These are phyloP conservation scores for Caloboletus inedulis DNA, from an alignment of 1,284 basidiomycete genomes.

Conservation along the genomic window DNA sequence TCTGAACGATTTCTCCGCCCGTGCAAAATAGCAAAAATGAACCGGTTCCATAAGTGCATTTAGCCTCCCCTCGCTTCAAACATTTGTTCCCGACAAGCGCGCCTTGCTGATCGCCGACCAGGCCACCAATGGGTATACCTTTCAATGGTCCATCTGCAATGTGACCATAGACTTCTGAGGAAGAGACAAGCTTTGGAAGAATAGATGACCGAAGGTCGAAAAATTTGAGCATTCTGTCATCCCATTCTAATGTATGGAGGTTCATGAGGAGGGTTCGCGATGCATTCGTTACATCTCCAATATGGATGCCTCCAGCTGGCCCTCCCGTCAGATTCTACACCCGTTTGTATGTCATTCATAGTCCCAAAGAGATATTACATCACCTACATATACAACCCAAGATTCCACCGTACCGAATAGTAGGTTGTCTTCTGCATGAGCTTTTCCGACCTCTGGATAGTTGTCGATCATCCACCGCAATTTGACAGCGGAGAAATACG, in stretches of 20 bases:
- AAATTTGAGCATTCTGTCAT: slow-evolving; percentile 80
- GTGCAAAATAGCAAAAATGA: slow-evolving; percentile 96
- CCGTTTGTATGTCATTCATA: not conserved
- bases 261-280: slow-evolving; percentile 94
- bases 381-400: slow-evolving; percentile 88
- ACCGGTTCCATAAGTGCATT: slow-evolving; percentile 95
- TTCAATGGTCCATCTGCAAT: slow-evolving; percentile 67
- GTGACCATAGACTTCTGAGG: slow-evolving; percentile 88
- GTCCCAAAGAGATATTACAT: slow-evolving; percentile 4
- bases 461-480: slow-evolving; percentile 96
- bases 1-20: slow-evolving; percentile 82
- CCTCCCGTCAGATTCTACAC: slow-evolving; percentile 82
- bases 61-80: slow-evolving; percentile 78
- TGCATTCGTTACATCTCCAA: slow-evolving; percentile 95
- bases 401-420: slow-evolving; percentile 95
- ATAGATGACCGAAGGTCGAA: slow-evolving; percentile 79
- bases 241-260: slow-evolving; percentile 81
- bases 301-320: slow-evolving; percentile 66
- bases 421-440: slow-evolving; percentile 81
- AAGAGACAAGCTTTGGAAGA: slow-evolving; percentile 86
- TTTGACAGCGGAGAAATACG: slow-evolving; percentile 97
- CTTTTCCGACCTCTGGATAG: slow-evolving; percentile 72
- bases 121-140: slow-evolving; percentile 84
- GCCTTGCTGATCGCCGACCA: slow-evolving; percentile 96
- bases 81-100: slow-evolving; percentile 97